Evolutionary conservation across 1,284 basidiomycete genomes (phyloP).

Genomic region (Xanthoconium separans): DNA sequence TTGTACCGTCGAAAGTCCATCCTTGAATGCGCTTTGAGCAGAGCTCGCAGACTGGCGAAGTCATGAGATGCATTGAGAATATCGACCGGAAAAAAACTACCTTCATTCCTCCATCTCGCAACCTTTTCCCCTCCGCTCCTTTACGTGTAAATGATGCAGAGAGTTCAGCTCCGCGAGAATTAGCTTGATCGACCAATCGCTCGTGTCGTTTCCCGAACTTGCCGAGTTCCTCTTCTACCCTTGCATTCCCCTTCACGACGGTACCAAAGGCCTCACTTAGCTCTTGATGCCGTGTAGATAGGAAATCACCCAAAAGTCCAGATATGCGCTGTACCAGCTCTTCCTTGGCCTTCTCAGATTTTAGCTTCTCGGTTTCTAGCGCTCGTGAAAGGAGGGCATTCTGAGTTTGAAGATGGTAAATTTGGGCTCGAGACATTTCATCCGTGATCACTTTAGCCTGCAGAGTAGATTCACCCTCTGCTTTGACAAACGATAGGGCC

Average conservation of each 20-base stretch:
- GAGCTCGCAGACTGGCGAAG: constrained; percentile 42
- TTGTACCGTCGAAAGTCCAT: constrained; percentile 48
- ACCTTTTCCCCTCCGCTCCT: constrained; percentile 51
- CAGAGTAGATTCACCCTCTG: constrained; percentile 51
- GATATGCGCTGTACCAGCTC: constrained; percentile 75
- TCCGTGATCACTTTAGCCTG: constrained; percentile 53
- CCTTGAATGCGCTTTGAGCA: constrained; percentile 42
- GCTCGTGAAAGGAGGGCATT: constrained; percentile 67
- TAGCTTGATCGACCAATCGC: constrained; percentile 42
- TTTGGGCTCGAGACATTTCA: constrained; percentile 56
- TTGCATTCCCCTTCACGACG: constrained; percentile 56
- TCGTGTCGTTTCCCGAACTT: constrained; percentile 50
- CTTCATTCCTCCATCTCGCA: constrained; percentile 60
- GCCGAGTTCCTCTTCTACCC: constrained; percentile 51
- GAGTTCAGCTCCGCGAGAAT: constrained; percentile 42
- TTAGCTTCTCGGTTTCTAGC: constrained; percentile 65
- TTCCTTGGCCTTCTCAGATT: constrained; percentile 65
- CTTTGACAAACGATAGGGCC: constrained; percentile 54
- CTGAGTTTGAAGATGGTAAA: constrained; percentile 66
- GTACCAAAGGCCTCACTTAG: constrained; percentile 58
- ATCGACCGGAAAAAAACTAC: constrained; percentile 35
- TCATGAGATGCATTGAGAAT: constrained; percentile 15
- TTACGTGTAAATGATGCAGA: constrained; percentile 44
- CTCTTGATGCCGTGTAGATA: constrained; percentile 66
- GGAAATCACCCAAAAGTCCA: constrained; percentile 67